Percentiles rank a stretch among this genome's conserved stretches.
These are phyloP conservation scores for Termitomyces sp. DNA, from an alignment of 768 basidiomycete genomes.

Conservation along the genomic window DNA sequence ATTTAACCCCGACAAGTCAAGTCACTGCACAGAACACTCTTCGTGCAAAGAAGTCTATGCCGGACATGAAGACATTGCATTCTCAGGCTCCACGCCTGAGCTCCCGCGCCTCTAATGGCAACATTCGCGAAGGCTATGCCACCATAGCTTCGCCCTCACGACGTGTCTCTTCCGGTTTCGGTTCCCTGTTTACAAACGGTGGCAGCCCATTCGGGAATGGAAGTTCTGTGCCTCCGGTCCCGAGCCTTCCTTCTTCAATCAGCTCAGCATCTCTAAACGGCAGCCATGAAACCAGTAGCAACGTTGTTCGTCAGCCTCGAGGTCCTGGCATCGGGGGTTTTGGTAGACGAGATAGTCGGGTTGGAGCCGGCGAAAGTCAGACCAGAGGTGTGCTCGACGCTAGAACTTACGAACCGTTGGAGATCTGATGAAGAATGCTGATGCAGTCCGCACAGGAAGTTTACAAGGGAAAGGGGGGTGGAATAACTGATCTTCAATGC, in stretches of 20 bases:
- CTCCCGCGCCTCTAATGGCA: conserved; percentile 81
- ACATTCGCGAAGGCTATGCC: conserved; percentile 82
- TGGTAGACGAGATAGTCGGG: conserved; percentile 56
- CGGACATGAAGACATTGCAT: conserved; percentile 88
- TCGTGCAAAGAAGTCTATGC: conserved; percentile 97
- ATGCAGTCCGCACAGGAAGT: conserved; percentile 37
- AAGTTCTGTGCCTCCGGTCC: conserved; percentile 66
- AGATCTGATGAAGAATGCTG: conserved; percentile 51
- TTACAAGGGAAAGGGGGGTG: conserved; percentile 40
- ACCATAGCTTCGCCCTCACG: conserved; percentile 82
- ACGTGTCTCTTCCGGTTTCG: conserved; percentile 66
- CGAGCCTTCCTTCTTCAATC: conserved; percentile 61
- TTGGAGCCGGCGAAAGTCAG: conserved; percentile 40
- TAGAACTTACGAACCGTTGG: conserved; percentile 81
- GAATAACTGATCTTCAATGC: conserved; percentile 21
- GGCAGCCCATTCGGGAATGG: conserved; percentile 35
- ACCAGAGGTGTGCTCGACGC: conserved; percentile 72
- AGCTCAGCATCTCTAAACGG: conserved; percentile 37
- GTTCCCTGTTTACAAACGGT: conserved; percentile 61
- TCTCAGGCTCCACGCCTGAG: conserved; percentile 72
- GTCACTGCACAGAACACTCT: conserved; percentile 49
- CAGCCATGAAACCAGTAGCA: conserved; percentile 34
- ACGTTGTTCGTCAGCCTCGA: conserved; percentile 81
- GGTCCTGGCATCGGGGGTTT: conserved; percentile 81
- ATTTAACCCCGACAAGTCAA: conserved; percentile 54